Percentiles rank a stretch among this genome's conserved stretches.
Evolutionary conservation across 176 grass and related monocot genomes (phyloP).

Genomic region (Carex littledalei): DNA sequence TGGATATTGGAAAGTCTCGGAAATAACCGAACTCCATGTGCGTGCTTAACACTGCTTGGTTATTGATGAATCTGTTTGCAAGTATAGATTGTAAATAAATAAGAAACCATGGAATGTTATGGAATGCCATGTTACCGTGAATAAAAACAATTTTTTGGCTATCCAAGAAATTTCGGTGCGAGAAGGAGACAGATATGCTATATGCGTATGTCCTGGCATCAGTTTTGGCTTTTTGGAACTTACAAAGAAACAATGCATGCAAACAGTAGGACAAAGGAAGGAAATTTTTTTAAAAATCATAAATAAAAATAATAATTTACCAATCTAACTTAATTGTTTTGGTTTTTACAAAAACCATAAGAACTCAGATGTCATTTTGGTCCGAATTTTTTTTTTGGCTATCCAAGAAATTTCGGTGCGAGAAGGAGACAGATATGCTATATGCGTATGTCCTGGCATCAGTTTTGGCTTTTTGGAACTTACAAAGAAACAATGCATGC

Average conservation of each 20-base stretch:
- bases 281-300: too few relatives aligned
- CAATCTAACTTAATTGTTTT: too few relatives aligned
- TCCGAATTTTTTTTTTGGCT: background rate
- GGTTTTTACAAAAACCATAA: too few relatives aligned
- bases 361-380: too few relatives aligned
- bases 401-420: slow-evolving; percentile 13
- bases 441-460: background rate
- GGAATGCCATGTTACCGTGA: background rate
- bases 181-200: background rate
- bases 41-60: background rate
- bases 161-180: slow-evolving; percentile 12
- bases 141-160: background rate
- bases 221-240: background rate
- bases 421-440: background rate
- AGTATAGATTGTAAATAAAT: background rate
- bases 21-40: slow-evolving; percentile 6
- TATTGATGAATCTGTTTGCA: background rate
- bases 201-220: background rate
- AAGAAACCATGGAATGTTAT: background rate
- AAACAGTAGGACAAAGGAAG: background rate
- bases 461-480: background rate
- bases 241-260: background rate
- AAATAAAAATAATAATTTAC: too few relatives aligned
- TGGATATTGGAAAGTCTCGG: background rate
- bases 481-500: too few relatives aligned